Base-by-base conservation (phyloP, 2,329 filamentous ascomycete species). In the Neobulgaria alba region DNA sequence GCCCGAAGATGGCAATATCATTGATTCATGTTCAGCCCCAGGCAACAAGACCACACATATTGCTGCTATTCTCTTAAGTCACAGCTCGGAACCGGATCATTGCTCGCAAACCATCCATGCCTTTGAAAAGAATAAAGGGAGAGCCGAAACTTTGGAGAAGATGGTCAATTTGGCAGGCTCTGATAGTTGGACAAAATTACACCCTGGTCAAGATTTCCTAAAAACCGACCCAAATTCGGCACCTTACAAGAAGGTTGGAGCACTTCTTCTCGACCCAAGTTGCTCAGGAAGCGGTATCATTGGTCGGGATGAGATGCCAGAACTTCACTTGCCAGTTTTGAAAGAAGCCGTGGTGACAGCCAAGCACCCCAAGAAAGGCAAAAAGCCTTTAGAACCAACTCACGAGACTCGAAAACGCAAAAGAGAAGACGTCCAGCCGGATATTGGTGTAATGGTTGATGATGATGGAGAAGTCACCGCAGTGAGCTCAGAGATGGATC, bases 31-130 rank as follows among this genome's bases (percentile, higher is more conserved):
- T 59, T 86, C 92, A 0, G 92, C 92, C 1, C 92, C 92, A 1
- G 92, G 92, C 4, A 98, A 98, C 62, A 98, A 98, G 65, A 96
- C 92, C 1, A 96, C 90, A 5, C 92, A 96, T 61, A 65, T 94
- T 34, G 88, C 89, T 0, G 83, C 87, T 2, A 76, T 95, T 3
- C 57, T 92, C 2, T 36, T 50, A 3, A 49, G 51, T 36, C 67
- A 60, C 38, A 65, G 62, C 36, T 29, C 48, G 10, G 53, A 52
- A 3, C 46, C 48, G 2, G 53, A 58, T 17, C 56, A 51, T 32
- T 50, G 46, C 42, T 46, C 52, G 12, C 63, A 67, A 36, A 69
- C 60, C 16, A 80, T 98, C 17, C 79, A 79, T 50, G 87, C 87
- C 0, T 92, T 87, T 54, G 87, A 94, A 59, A 84, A 85, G 54